These are phyloP conservation scores for Setomelanomma holmii DNA, from an alignment of 2,329 filamentous ascomycete species.

Conservation along the genomic window DNA sequence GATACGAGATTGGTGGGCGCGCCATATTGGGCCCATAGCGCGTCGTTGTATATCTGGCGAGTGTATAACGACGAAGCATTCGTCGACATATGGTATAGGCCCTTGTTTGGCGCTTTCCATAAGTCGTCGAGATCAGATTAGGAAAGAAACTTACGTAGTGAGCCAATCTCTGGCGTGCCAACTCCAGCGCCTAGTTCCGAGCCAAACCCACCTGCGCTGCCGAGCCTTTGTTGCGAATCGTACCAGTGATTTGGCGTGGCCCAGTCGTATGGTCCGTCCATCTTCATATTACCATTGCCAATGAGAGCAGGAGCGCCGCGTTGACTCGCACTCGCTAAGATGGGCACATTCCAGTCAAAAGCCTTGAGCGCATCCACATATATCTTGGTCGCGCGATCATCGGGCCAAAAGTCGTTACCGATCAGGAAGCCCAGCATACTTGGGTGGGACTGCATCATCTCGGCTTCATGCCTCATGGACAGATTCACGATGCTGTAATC, in stretches of 20 bases:
- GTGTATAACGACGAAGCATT: conserved; percentile 63
- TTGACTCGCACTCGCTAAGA: conserved; percentile 65
- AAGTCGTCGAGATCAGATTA: conserved; percentile 60
- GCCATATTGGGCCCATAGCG: conserved; percentile 61
- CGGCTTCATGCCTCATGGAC: conserved; percentile 66
- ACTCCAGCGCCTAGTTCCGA: conserved; percentile 69
- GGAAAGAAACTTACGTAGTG: conserved; percentile 62
- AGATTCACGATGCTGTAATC: conserved; percentile 64
- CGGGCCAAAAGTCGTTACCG: conserved; percentile 70
- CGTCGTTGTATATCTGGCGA: conserved; percentile 65
- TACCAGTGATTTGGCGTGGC: conserved; percentile 72
- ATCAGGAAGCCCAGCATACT: conserved; percentile 65
- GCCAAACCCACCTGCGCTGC: conserved; percentile 69
- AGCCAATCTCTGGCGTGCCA: conserved; percentile 65
- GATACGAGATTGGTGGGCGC: conserved; percentile 60
- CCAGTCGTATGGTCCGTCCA: conserved; percentile 72
- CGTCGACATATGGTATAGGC: conserved; percentile 67
- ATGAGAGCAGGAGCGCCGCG: conserved; percentile 61
- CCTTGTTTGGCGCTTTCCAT: conserved; percentile 62
- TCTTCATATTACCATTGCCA: conserved; percentile 68
- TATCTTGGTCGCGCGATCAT: conserved; percentile 61
- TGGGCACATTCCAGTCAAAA: conserved; percentile 63
- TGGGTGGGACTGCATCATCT: conserved; percentile 67
- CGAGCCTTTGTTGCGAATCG: conserved; percentile 56
- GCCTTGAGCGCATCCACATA: conserved; percentile 60